These are phyloP conservation scores for Bruguiera sexangula DNA, from an alignment of 345 rosid genomes.

Conservation along the genomic window DNA sequence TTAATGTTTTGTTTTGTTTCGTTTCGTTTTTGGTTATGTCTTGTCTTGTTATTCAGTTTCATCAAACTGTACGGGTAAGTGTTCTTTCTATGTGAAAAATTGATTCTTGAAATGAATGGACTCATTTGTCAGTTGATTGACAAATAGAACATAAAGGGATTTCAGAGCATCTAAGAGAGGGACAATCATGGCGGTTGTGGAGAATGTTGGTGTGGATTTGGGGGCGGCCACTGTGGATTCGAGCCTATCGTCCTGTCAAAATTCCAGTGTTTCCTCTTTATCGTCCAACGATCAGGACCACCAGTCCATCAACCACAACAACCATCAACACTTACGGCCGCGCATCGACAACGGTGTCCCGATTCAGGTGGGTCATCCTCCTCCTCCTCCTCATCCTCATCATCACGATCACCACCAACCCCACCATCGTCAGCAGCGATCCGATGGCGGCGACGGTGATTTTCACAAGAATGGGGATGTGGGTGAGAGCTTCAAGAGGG, in stretches of 20 bases:
- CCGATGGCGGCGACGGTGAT: slow-evolving; percentile 25
- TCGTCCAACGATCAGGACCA: slow-evolving; percentile 46
- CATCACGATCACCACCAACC: background rate
- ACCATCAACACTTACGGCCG: slow-evolving; percentile 25
- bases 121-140: background rate
- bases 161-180: background rate
- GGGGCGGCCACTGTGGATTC: background rate
- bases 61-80: no score
- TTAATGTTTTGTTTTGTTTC: no score
- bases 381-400: slow-evolving; percentile 22
- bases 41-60: no score
- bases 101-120: no score
- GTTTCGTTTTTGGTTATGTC: no score
- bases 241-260: slow-evolving; percentile 24
- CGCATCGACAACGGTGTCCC: slow-evolving; percentile 25
- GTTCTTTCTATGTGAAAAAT: no score
- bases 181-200: slow-evolving; percentile 10
- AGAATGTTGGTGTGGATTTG: slow-evolving; percentile 5
- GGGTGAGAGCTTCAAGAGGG: slow-evolving; percentile 50
- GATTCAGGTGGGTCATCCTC: slow-evolving; percentile 21
- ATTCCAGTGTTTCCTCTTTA: slow-evolving; percentile 30
- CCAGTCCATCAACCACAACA: slow-evolving; percentile 32
- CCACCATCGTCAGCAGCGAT: slow-evolving; percentile 15
- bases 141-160: background rate
- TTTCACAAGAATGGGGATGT: slow-evolving; percentile 18